These are phyloP conservation scores for Diaporthe amygdali DNA, from an alignment of 2,329 filamentous ascomycete species.

Conservation along the genomic window DNA sequence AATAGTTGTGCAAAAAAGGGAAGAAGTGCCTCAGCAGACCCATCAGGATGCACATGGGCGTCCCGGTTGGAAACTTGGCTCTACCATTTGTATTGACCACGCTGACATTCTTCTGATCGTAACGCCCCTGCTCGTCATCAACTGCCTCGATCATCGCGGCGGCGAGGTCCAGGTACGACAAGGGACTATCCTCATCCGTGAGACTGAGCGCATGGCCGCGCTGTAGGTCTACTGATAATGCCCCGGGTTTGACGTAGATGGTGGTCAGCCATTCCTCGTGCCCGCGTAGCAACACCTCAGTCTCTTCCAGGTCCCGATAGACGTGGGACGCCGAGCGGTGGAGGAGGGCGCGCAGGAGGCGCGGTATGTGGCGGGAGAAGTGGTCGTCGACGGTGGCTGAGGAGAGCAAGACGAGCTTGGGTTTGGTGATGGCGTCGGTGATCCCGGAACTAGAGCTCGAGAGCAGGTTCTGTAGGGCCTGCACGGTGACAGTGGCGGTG, in stretches of 20 bases:
- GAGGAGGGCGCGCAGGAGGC: constrained; percentile 35
- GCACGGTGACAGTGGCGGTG: too few relatives aligned
- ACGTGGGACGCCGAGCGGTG: constrained; percentile 38
- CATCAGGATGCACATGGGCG: constrained; percentile 36
- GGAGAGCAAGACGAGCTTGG: constrained; percentile 48
- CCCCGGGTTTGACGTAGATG: constrained; percentile 49
- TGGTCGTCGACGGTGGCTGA: constrained; percentile 47
- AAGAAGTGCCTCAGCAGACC: constrained; percentile 40
- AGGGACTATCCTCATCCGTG: constrained; percentile 37
- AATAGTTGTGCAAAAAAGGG: constrained; percentile 39
- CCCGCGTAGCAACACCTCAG: constrained; percentile 43
- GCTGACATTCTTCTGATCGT: constrained; percentile 33
- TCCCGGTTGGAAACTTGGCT: constrained; percentile 40
- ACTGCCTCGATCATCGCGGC: constrained; percentile 55
- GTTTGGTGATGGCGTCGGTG: constrained; percentile 29
- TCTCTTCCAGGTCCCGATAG: constrained; percentile 42
- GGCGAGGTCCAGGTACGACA: constrained; percentile 50
- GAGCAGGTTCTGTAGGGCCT: not conserved
- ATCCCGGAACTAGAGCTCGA: not conserved
- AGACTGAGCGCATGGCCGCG: constrained; percentile 47
- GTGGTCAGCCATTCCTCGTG: constrained; percentile 42
- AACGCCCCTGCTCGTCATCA: constrained; percentile 36
- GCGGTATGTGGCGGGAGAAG: constrained; percentile 37
- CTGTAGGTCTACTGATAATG: constrained; percentile 39
- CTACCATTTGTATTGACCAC: constrained; percentile 35